Evolutionary conservation across 305 asterid genomes (phyloP), one percentile per base, ranked within the genome.

Genomic region (Rubia tinctorum): DNA sequence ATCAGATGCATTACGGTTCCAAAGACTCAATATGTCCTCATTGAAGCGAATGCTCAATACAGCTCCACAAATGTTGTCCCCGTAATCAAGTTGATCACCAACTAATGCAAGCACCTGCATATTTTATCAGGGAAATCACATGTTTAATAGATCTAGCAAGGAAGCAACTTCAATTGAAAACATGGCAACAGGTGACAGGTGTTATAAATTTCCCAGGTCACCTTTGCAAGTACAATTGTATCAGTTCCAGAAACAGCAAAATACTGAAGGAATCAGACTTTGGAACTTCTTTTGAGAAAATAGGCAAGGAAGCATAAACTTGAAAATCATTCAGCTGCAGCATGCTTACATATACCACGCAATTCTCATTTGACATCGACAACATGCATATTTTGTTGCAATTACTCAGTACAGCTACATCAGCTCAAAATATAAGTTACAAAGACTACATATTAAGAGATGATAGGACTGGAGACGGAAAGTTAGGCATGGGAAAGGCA

Each of bases 1-100:
- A 84, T 93, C 97, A 72, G 96, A 87, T 3, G 98, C 96, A 82
- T 90, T 85, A 69, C 96, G 92, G 84, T 91, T 93, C 98, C 98
- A 93, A 63, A 93, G 96, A 60, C 98, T 93, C 75, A 93, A 75
- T 74, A 93, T 93, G 76, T 91, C 98, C 92, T 93, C 98, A 20
- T 88, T 90, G 81, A 91, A 90, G 73, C 98, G 98, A 75, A 91
- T 83, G 76, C 98, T 91, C 75, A 93, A 63, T 30, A 91, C 97
- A 20, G 91, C 97, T 75, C 98, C 97, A 72, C 97, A 91, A 47
- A 93, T 82, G 75, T 91, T 84, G 55, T 92, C 97, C n/a, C 98
- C 93, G 73, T 85, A 91, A 65, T 93, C 98, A 13, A 93, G 95
- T 71, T 91, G 96, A 77, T 93, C 93, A 75, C 98, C 98, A n/a